phyloP scores from a whole-genome alignment of 176 grass and related monocot species.

The Dactylis glomerata region DNA sequence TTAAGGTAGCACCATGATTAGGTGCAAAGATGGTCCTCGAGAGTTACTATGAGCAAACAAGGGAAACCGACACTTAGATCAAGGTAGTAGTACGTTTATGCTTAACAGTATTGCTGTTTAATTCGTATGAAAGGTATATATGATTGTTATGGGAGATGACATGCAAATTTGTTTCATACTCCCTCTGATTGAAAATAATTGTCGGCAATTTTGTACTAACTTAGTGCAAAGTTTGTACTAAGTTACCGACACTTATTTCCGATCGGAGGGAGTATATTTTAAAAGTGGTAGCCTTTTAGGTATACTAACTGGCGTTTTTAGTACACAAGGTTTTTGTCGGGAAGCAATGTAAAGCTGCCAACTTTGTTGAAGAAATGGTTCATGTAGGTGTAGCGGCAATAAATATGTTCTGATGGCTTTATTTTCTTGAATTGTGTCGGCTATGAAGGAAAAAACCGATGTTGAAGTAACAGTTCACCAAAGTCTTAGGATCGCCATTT shows the following conservation, averaged over 20 bases:
- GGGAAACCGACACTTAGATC: not conserved
- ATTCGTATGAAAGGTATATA: not conserved
- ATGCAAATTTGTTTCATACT: too few species aligned
- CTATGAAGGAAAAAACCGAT: not conserved
- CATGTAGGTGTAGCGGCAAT: not conserved
- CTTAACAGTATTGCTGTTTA: not conserved
- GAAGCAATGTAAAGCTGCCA: not conserved
- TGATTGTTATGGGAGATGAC: not conserved
- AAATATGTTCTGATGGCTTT: not conserved
- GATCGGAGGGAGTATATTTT: too few species aligned
- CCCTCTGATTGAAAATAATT: too few species aligned
- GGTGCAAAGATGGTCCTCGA: not conserved
- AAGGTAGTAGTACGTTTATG: not conserved
- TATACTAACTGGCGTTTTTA: not conserved
- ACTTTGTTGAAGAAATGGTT: not conserved
- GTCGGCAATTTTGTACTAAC: too few species aligned
- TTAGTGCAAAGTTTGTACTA: too few species aligned
- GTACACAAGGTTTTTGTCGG: not conserved
- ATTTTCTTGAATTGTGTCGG: not conserved
- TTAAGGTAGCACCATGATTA: not conserved
- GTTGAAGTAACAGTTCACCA: not conserved
- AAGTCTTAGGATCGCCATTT: not conserved
- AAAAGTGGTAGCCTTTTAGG: not conserved
- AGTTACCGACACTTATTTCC: too few species aligned
- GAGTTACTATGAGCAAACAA: not conserved